Conservation (phyloP, 2,329 filamentous ascomycete genomes). For the Calonectria naviculata region DNA sequence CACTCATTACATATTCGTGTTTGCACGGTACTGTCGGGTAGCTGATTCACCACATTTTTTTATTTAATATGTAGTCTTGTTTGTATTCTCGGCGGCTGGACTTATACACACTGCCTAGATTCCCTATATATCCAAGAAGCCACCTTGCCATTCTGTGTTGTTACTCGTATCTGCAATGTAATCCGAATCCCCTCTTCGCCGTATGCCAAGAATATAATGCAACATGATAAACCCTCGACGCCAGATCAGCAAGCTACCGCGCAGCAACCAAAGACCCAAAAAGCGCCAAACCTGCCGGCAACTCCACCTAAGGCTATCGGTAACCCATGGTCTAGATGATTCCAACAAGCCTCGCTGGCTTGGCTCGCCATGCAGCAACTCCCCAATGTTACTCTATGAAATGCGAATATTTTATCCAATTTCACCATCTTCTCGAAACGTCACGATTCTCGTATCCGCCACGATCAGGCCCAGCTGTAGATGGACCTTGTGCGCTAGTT, state of each 20-base stretch:
- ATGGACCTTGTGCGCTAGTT: slow-evolving; percentile 48
- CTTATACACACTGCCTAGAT: background rate
- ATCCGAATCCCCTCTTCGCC: background rate
- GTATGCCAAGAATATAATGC: slow-evolving; percentile 13
- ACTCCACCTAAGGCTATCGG: slow-evolving; percentile 13
- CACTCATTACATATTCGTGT: no score
- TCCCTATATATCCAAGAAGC: slow-evolving; percentile 8
- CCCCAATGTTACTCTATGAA: slow-evolving; percentile 1
- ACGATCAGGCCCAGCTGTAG: slow-evolving; percentile 47
- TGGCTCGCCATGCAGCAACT: background rate
- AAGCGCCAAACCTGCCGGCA: slow-evolving; percentile 21
- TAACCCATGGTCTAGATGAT: slow-evolving; percentile 18
- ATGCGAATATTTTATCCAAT: background rate
- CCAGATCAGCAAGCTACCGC: slow-evolving; percentile 12
- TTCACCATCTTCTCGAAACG: slow-evolving; percentile 50
- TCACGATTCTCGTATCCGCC: slow-evolving; percentile 53
- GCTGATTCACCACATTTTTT: background rate
- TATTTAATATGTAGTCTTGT: background rate
- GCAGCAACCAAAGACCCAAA: slow-evolving; percentile 5
- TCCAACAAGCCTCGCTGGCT: slow-evolving; percentile 1
- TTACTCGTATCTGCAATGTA: background rate
- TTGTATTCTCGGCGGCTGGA: background rate
- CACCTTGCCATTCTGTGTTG: slow-evolving; percentile 19
- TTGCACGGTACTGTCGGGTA: no score
- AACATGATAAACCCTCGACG: slow-evolving; percentile 17